These are phyloP conservation scores for Cyclostephanos tholiformis DNA, from an alignment of 108 stramenopile genomes.

Conservation along the genomic window DNA sequence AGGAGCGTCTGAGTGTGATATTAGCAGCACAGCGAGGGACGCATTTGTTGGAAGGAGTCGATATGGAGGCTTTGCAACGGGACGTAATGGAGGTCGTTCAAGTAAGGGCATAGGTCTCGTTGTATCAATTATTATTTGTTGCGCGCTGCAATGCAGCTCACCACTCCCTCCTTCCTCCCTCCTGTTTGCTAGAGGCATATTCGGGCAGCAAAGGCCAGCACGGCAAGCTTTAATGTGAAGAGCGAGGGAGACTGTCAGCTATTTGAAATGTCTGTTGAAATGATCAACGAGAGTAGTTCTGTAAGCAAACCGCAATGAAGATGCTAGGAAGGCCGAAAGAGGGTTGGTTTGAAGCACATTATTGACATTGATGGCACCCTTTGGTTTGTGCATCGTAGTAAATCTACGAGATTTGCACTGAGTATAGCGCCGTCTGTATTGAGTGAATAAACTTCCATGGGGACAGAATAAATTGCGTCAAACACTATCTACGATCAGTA, in stretches of 20 bases:
- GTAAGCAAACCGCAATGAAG: slow-evolving; percentile 3
- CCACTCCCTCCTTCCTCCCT: neutral
- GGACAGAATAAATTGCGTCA: too few species aligned
- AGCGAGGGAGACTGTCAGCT: slow-evolving; percentile 48
- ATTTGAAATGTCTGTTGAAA: slow-evolving; percentile 61
- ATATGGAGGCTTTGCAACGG: slow-evolving; percentile 56
- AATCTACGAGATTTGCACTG: too few species aligned
- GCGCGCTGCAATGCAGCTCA: neutral
- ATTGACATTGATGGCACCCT: too few species aligned
- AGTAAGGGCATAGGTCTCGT: slow-evolving; percentile 10
- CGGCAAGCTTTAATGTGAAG: slow-evolving; percentile 46
- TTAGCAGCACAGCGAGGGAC: slow-evolving; percentile 52
- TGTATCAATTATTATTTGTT: slow-evolving; percentile 1
- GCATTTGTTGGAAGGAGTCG: slow-evolving; percentile 47
- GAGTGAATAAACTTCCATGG: too few species aligned
- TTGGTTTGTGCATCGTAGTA: too few species aligned
- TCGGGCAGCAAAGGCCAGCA: slow-evolving; percentile 34
- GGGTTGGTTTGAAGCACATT: neutral
- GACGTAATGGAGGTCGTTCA: slow-evolving; percentile 54
- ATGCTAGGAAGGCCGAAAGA: neutral
- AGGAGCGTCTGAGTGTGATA: slow-evolving; percentile 50
- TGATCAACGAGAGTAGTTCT: slow-evolving; percentile 18
- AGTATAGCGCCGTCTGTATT: too few species aligned
- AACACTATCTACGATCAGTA: too few species aligned
- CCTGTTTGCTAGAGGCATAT: slow-evolving; percentile 47